phyloP scores from a whole-genome alignment of 257 asterid species.

The Nicotiana tomentosiformis region DNA sequence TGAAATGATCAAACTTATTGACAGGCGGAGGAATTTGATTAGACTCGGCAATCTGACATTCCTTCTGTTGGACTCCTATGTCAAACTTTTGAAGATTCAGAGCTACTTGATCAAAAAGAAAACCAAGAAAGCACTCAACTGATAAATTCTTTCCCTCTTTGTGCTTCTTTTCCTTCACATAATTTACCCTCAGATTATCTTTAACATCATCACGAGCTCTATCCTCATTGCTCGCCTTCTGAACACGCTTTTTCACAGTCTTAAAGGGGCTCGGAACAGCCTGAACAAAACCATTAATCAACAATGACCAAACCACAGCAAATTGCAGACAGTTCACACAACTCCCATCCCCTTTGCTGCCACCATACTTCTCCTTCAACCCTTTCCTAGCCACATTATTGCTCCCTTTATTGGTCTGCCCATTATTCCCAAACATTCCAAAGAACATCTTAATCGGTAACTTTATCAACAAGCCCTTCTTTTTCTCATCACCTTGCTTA shows the following conservation, averaged over 20 bases:
- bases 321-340: slow-evolving; percentile 58
- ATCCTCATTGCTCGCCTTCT: slow-evolving; percentile 31
- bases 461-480: slow-evolving; percentile 29
- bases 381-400: slow-evolving; percentile 37
- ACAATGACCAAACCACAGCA: slow-evolving; percentile 54
- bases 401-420: slow-evolving; percentile 21
- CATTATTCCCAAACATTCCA: slow-evolving; percentile 51
- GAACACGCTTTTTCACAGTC: slow-evolving; percentile 46
- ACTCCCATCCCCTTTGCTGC: slow-evolving; percentile 35
- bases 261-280: slow-evolving; percentile 63
- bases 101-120: slow-evolving; percentile 61
- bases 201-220: slow-evolving; percentile 17
- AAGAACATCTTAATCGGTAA: slow-evolving; percentile 50
- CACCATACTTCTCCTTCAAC: slow-evolving; percentile 51
- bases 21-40: slow-evolving; percentile 20
- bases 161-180: slow-evolving; percentile 33
- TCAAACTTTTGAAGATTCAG: slow-evolving; percentile 62
- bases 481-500: slow-evolving; percentile 39
- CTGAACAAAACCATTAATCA: slow-evolving; percentile 64
- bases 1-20: slow-evolving; percentile 52
- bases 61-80: slow-evolving; percentile 38
- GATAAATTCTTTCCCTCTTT: slow-evolving; percentile 53
- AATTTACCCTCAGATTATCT: slow-evolving; percentile 21
- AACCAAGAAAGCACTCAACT: slow-evolving; percentile 62
- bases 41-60: slow-evolving; percentile 26